Evolutionary conservation across 2,329 filamentous ascomycete species (phyloP).

Genomic region (Neonectria magnoliae): DNA sequence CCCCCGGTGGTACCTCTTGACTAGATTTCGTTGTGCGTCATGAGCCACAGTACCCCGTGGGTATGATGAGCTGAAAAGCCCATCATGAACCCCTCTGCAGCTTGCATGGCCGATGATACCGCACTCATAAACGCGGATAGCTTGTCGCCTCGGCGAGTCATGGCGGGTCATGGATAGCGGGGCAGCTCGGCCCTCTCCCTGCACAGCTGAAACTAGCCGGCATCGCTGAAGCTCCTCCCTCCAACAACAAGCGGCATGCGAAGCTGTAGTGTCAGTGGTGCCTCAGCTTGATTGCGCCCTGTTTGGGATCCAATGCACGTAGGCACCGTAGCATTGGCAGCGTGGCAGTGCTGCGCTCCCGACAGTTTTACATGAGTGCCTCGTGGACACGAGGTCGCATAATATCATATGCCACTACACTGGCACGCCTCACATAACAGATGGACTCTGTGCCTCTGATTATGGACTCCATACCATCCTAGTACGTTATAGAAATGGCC

Average conservation of each 20-base stretch:
- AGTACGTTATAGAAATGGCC: neutral
- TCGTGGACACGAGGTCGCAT: neutral
- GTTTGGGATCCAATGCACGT: neutral
- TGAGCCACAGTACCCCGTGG: neutral
- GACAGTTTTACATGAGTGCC: neutral
- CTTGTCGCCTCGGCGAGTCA: neutral
- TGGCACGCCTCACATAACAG: neutral
- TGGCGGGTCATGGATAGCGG: neutral
- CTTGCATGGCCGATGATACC: neutral
- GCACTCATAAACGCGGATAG: neutral
- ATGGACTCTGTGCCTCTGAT: neutral
- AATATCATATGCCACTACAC: neutral
- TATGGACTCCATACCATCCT: neutral
- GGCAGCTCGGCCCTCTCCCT: neutral
- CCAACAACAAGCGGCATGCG: neutral
- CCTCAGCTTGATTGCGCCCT: neutral
- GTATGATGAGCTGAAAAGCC: neutral
- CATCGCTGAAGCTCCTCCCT: neutral
- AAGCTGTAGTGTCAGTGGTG: neutral
- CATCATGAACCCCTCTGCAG: neutral
- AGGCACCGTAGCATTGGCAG: neutral
- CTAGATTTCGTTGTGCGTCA: too few species aligned
- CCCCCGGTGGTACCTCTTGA: too few species aligned
- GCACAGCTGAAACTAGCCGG: constrained; percentile 1
- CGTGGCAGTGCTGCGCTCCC: neutral